These are phyloP conservation scores for Skeletonema costatum DNA, from an alignment of 108 stramenopile species.

Conservation along the genomic window DNA sequence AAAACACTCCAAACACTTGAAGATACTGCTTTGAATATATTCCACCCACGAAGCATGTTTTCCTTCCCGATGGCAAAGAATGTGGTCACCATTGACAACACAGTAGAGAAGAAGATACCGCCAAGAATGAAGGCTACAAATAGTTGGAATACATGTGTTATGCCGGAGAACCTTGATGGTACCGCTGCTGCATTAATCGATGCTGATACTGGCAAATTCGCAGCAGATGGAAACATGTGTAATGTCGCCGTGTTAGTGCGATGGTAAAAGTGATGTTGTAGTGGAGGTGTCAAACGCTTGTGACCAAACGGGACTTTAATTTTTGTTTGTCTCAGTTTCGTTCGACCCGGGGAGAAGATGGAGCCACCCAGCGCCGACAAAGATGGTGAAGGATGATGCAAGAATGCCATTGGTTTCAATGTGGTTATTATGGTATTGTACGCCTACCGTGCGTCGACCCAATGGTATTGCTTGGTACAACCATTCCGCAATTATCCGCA, in stretches of 20 bases:
- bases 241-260: neutral
- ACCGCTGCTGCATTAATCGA: neutral
- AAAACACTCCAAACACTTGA: constrained; percentile 24
- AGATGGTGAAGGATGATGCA: too few relatives aligned
- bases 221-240: neutral
- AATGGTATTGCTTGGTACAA: too few relatives aligned
- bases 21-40: constrained; percentile 12
- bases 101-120: constrained; percentile 52
- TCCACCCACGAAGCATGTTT: constrained; percentile 18
- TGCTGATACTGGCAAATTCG: neutral
- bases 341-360: too few relatives aligned
- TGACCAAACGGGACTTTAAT: neutral
- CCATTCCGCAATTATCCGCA: too few relatives aligned
- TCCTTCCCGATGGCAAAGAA: constrained; percentile 34
- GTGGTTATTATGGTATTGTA: too few relatives aligned
- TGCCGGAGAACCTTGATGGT: neutral
- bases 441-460: too few relatives aligned
- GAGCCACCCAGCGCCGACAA: too few relatives aligned
- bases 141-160: constrained; percentile 22
- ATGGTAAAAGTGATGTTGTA: neutral
- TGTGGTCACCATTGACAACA: constrained; percentile 17
- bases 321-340: too few relatives aligned
- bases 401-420: too few relatives aligned
- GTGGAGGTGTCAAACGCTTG: neutral
- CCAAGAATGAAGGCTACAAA: constrained; percentile 30